These are phyloP conservation scores for Hypoxylon sp. DNA, from an alignment of 2,329 filamentous ascomycete genomes.

Conservation along the genomic window DNA sequence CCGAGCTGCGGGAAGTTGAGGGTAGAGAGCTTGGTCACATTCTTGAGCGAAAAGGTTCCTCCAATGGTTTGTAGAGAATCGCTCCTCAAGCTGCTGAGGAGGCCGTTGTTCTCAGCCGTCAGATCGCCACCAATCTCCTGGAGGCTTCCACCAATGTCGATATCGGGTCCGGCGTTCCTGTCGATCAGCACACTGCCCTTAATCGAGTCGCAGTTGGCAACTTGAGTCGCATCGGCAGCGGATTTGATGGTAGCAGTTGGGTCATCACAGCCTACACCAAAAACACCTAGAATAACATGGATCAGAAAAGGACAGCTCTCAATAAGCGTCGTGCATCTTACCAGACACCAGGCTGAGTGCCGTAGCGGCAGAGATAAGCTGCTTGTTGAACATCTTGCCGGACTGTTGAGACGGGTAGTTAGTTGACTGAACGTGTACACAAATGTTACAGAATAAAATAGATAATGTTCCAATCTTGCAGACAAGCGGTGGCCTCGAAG, in stretches of 20 bases:
- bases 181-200: conserved; percentile 76
- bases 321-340: conserved; percentile 48
- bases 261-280: conserved; percentile 52
- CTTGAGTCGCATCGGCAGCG: conserved; percentile 69
- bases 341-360: conserved; percentile 60
- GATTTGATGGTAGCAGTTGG: conserved; percentile 69
- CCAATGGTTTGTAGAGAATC: conserved; percentile 73
- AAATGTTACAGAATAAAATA: conserved; percentile 1
- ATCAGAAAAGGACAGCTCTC: conserved; percentile 34
- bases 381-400: conserved; percentile 62
- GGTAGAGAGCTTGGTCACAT: conserved; percentile 75
- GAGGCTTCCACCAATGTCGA: conserved; percentile 72
- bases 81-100: conserved; percentile 72
- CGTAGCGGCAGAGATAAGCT: conserved; percentile 60
- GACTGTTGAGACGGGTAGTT: conserved; percentile 42
- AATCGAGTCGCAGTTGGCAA: conserved; percentile 76
- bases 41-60: conserved; percentile 76
- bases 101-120: conserved; percentile 70
- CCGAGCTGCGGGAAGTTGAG: conserved; percentile 76
- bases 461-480: background rate
- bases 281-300: conserved; percentile 41
- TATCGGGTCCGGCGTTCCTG: conserved; percentile 64
- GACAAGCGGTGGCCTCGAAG: background rate
- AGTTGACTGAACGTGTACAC: conserved; percentile 17
- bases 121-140: conserved; percentile 67